Evolutionary conservation across 1,284 basidiomycete genomes (phyloP).

Genomic region (Exsudoporus floridanus): DNA sequence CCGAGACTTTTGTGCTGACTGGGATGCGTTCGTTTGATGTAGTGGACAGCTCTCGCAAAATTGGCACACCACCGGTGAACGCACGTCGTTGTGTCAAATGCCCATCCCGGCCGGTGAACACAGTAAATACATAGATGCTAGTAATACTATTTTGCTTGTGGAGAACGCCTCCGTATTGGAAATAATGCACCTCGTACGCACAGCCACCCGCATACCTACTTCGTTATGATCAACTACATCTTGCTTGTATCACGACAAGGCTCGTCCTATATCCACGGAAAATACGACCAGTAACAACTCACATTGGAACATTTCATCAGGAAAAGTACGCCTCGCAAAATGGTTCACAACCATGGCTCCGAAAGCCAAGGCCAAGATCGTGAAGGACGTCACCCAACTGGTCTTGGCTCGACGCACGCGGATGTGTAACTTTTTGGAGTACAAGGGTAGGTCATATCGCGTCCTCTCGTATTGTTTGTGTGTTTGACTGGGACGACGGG

Average conservation of each 20-base stretch:
- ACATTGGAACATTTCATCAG: constrained; percentile 42
- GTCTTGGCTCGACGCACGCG: constrained; percentile 93
- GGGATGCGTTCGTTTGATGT: neutral
- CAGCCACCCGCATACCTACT: constrained; percentile 27
- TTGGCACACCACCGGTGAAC: neutral
- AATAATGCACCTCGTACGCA: constrained; percentile 3
- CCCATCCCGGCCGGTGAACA: neutral
- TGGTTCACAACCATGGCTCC: constrained; percentile 97
- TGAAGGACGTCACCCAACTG: constrained; percentile 99
- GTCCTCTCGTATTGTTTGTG: neutral
- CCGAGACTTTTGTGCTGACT: constrained; percentile 11
- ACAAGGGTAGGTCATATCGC: constrained; percentile 74
- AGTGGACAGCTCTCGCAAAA: neutral
- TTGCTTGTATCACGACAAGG: constrained; percentile 94
- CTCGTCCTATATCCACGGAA: constrained; percentile 36
- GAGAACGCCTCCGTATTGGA: neutral
- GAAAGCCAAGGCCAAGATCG: constrained; percentile 95
- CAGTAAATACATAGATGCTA: neutral
- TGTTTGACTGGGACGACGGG: neutral
- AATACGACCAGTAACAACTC: constrained; percentile 7
- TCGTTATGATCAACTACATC: constrained; percentile 81
- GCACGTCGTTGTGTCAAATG: neutral
- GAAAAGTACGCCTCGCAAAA: constrained; percentile 97
- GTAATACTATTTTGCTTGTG: neutral
- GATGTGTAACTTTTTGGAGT: constrained; percentile 99